Evolutionary conservation across 2,329 filamentous ascomycete genomes (phyloP), one percentile per base, ranked within the genome.

Genomic region (Leptographium radiaticola): DNA sequence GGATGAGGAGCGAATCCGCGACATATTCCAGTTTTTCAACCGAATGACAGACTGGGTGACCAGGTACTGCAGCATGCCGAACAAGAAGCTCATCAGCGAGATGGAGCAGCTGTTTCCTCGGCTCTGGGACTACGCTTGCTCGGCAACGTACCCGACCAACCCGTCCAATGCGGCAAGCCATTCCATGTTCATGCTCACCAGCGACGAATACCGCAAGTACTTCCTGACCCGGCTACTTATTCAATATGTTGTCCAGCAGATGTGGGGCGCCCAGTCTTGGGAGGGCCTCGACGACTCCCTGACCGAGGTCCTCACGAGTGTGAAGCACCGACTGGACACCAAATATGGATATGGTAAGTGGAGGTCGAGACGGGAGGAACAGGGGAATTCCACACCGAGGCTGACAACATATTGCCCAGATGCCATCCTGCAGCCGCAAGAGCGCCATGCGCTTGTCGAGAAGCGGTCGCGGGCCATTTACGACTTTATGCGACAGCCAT

Each of bases 171-270:
- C 65, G 2, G 59, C 65, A 6, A 64, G 60, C 13, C 65, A 70
- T 49, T 62, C 66, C 0, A 56, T 61, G 45, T 62, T 59, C 43
- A 62, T 73, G 11, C 59, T 72, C 0, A 56, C 58, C n/a, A 64
- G 68, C 53, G 54, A 55, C 6, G 57, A 57, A 5, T 59, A 62
- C 3, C 64, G 70, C 16, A 56, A 58, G 3, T 68, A 64, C 58
- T 68, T 72, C 40, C 58, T 71, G n/a, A 63, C 68, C 54, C 65
- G 70, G 43, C 63, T 73, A 44, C 53, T 68, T 1, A 54, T 69
- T 18, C 63, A 67, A 30, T 71, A 69, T 53, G 61, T 71, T 6
- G 58, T 67, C 18, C 59, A 65, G 31, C 59, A 67, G 16, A 62
- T 72, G 42, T 63, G 70, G 56, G 58, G 54, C 13, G 44, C 64